Percentiles rank a stretch among this genome's conserved stretches.
Evolutionary conservation across 1,284 basidiomycete species (phyloP).

Genomic region (Neotropicomus parvogracilis): DNA sequence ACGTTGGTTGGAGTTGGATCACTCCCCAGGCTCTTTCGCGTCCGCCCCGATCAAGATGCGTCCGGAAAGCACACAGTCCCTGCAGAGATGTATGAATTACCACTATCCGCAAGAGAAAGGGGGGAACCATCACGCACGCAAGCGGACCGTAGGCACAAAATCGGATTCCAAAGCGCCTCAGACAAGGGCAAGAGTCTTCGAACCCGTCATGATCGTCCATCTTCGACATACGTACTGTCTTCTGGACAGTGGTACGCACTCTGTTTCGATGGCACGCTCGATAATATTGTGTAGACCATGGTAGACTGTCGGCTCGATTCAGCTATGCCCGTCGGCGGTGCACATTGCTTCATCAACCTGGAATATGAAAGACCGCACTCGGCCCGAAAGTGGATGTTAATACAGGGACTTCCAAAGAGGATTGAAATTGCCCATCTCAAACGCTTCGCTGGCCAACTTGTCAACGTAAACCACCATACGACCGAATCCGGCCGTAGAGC

Average conservation of each 20-base stretch:
- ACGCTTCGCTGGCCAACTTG: constrained; percentile 35
- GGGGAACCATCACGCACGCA: constrained; percentile 31
- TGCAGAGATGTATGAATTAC: neutral
- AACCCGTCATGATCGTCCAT: neutral
- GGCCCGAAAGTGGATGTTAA: neutral
- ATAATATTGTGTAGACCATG: constrained; percentile 41
- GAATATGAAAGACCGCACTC: neutral
- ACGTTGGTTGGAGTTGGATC: constrained; percentile 16
- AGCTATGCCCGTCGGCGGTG: constrained; percentile 34
- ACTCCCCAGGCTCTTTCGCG: constrained; percentile 1
- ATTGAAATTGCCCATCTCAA: constrained; percentile 44
- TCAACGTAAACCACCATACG: neutral
- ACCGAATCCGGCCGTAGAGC: constrained; percentile 7
- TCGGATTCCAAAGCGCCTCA: constrained; percentile 44
- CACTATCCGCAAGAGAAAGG: neutral
- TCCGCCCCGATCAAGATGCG: constrained; percentile 11
- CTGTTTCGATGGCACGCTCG: constrained; percentile 41
- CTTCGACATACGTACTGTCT: neutral
- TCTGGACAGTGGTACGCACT: constrained; percentile 21
- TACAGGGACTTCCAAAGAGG: constrained; percentile 37
- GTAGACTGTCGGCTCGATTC: constrained; percentile 32
- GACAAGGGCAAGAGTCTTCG: constrained; percentile 41
- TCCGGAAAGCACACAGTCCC: constrained; percentile 14
- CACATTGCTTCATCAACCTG: constrained; percentile 37
- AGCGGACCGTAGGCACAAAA: constrained; percentile 51